Percentiles rank a stretch among this genome's conserved stretches.
These are phyloP conservation scores for Bjerkandera adusta DNA, from an alignment of 1,284 basidiomycete genomes.

Conservation along the genomic window DNA sequence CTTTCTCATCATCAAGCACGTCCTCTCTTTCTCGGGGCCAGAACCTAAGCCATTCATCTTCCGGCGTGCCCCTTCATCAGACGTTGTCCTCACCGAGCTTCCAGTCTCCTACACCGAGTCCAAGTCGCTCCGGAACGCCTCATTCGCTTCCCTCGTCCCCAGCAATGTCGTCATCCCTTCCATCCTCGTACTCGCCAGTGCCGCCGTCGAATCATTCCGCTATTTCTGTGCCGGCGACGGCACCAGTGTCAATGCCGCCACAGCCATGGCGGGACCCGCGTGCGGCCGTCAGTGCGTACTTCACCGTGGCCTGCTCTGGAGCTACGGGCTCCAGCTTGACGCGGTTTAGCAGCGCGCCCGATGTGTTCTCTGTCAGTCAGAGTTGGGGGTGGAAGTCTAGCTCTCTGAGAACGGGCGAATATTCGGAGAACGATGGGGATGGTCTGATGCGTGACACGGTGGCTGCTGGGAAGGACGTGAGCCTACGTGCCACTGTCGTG, in stretches of 20 bases:
- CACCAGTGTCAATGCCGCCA: constrained; percentile 42
- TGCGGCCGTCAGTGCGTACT: constrained; percentile 68
- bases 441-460: constrained; percentile 29
- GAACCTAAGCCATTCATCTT: constrained; percentile 3
- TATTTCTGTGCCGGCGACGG: constrained; percentile 38
- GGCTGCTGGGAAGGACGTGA: constrained; percentile 46
- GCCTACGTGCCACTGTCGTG: constrained; percentile 72
- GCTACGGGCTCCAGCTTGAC: constrained; percentile 82
- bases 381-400: constrained; percentile 84
- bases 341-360: constrained; percentile 83
- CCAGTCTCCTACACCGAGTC: constrained; percentile 1
- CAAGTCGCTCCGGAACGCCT: constrained; percentile 10
- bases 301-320: constrained; percentile 80
- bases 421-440: constrained; percentile 49
- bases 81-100: constrained; percentile 1
- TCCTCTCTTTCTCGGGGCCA: background rate
- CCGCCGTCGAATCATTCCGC: constrained; percentile 12
- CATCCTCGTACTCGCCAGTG: constrained; percentile 20
- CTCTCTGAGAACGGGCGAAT: constrained; percentile 58
- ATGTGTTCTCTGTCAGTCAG: constrained; percentile 78
- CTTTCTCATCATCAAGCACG: constrained; percentile 6
- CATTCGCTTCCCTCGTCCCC: constrained; percentile 10
- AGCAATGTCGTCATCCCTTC: constrained; percentile 18
- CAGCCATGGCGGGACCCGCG: constrained; percentile 81
- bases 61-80: constrained; percentile 11